Percentiles rank a stretch among this genome's conserved stretches.
These are phyloP conservation scores for Pythium periplocum DNA, from an alignment of 352 stramenopile species.

Conservation along the genomic window DNA sequence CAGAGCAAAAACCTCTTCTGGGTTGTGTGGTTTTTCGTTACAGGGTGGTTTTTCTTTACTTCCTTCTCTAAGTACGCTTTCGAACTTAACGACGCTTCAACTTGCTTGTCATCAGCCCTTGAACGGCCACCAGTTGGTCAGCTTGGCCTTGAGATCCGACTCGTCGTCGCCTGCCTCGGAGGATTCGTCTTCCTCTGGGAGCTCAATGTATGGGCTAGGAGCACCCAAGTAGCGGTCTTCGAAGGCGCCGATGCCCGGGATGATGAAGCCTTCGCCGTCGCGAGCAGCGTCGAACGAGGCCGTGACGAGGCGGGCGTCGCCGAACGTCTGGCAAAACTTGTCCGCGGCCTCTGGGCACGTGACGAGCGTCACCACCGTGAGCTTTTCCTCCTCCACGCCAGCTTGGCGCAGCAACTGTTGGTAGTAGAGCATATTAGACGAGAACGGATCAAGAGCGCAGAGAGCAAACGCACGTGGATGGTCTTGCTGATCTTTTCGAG, in stretches of 20 bases:
- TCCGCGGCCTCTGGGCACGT: constrained; percentile 77
- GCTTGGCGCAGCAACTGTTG: constrained; percentile 62
- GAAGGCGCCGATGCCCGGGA: constrained; percentile 74
- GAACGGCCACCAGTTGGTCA: constrained; percentile 33
- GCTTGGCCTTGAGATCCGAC: constrained; percentile 26
- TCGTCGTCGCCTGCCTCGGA: constrained; percentile 14
- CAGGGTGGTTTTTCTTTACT: too few species aligned
- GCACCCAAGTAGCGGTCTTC: constrained; percentile 62
- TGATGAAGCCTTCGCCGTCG: constrained; percentile 50
- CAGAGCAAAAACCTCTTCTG: too few species aligned
- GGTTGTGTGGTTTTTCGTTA: too few species aligned
- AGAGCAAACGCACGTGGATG: constrained; percentile 46
- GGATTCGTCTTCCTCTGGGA: constrained; percentile 24
- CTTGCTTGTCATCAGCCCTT: constrained; percentile 4
- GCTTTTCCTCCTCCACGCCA: constrained; percentile 69
- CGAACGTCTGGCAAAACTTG: constrained; percentile 74
- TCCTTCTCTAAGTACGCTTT: background rate
- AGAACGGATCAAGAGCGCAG: background rate
- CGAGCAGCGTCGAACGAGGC: constrained; percentile 67
- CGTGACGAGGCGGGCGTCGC: constrained; percentile 69
- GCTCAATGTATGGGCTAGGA: constrained; percentile 27
- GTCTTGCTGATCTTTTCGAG: constrained; percentile 66
- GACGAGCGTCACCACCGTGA: constrained; percentile 76
- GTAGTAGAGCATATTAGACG: background rate
- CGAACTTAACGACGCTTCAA: background rate